Evolutionary conservation across 169 alveolate genomes (phyloP), one percentile per base, ranked within the genome.

Genomic region (Pseudocohnilembus persalinus): DNA sequence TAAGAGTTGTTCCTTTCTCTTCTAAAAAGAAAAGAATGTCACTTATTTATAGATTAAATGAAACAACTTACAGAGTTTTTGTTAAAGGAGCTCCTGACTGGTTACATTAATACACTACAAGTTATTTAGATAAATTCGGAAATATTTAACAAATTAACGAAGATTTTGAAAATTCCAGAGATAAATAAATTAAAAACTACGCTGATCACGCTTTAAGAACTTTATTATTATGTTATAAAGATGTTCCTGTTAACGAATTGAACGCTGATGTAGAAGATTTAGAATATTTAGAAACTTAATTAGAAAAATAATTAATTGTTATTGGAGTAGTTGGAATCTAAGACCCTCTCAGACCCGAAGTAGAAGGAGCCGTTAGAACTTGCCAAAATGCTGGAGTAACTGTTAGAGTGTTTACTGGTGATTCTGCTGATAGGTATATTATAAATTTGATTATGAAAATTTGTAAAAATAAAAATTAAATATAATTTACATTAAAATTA

Each of bases 61-160:
- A 83, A 73, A 33, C 72, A 26, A 64, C 31, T 11, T 77, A 65
- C 25, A 81, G 96, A 77, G 83, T 93, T 11, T 90, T 91, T 78
- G 88, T 92, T n/a, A 94, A 93, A 81, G 98, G 98, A 29, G 97
- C 97, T 32, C 93, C 97, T 31, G 98, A 96, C 75, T 81, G 89
- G 31, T 93, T 96, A 1, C 84, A 90, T 4, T 83, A 80, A 0
- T 35, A 33, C 29, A 85, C 95, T 78, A 35, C 90, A 31, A 84
- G 84, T 83, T 93, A 88, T 80, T 63, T 93, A 16, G 85, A 93
- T 79, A 31, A 73, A 35, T 83, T 82, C 26, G 96, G 96, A 75
- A 65, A 83, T 73, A 76, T 31, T 26, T 75, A 74, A 72, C 29
- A 29, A 0, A 86, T 86, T 31, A 80, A 76, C 25, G 76, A 73